Conservation (phyloP, 202 grass and related monocot genomes). For the Schoenoplectus triqueter region DNA sequence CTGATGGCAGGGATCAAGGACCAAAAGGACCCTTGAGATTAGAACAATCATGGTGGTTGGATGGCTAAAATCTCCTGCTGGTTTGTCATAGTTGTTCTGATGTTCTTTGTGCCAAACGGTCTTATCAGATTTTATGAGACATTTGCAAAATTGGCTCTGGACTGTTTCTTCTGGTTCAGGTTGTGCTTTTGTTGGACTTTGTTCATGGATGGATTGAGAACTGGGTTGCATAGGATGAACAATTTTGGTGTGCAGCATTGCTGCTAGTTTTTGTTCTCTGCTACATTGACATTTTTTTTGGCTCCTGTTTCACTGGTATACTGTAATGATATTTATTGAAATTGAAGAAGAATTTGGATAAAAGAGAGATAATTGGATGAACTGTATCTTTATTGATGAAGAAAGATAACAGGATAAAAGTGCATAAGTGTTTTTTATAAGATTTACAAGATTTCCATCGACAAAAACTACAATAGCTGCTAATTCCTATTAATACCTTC, state of each 20-base stretch:
- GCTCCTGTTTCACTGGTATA: constrained; percentile 96
- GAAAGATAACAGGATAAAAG: no score
- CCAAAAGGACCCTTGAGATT: constrained; percentile 97
- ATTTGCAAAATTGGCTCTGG: constrained; percentile 95
- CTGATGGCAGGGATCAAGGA: constrained; percentile 97
- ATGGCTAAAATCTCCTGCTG: constrained; percentile 99
- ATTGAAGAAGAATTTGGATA: no score
- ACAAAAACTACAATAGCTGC: no score
- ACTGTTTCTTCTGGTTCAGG: constrained; percentile 94
- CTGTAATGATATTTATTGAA: background rate
- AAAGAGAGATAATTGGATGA: no score
- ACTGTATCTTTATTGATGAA: no score
- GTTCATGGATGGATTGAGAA: constrained; percentile 96
- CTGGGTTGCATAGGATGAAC: constrained; percentile 94
- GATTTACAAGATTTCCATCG: no score
- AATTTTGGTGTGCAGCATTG: constrained; percentile 88
- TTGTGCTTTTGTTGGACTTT: constrained; percentile 93
- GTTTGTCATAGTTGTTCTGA: constrained; percentile 74
- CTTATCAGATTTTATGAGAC: constrained; percentile 94
- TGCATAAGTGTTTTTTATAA: no score
- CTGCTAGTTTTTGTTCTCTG: constrained; percentile 87
- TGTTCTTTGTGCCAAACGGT: constrained; percentile 98
- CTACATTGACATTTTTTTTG: constrained; percentile 74
- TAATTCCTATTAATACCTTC: no score
- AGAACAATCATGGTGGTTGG: constrained; percentile 91